Evolutionary conservation across 306 rosid genomes (phyloP).

Genomic region (Vachellia pachyceras): DNA sequence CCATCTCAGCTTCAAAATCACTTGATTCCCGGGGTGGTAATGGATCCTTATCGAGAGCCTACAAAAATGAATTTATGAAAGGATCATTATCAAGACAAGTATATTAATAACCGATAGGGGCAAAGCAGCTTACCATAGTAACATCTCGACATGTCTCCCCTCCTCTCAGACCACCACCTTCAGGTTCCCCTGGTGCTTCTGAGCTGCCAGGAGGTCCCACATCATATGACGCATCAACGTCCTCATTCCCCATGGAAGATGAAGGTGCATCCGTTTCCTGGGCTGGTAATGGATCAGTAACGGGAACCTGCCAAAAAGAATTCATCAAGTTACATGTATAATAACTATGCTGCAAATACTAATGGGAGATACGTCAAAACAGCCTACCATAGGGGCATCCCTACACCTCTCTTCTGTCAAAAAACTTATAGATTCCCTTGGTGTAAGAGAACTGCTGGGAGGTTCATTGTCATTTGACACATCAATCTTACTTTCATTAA

Average conservation of each 20-base stretch:
- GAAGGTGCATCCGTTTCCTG: slow-evolving; percentile 37
- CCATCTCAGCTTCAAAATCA: slow-evolving; percentile 29
- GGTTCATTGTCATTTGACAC: not conserved
- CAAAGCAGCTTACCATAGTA: slow-evolving; percentile 1
- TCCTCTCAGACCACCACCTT: not conserved
- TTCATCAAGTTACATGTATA: not conserved
- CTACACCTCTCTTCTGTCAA: not conserved
- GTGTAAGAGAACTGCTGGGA: not conserved
- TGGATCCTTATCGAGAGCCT: slow-evolving; percentile 6
- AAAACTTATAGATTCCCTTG: not conserved
- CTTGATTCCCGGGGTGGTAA: slow-evolving; percentile 39
- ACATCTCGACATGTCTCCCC: not conserved
- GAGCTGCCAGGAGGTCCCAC: not conserved
- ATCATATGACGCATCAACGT: not conserved
- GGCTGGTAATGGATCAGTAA: slow-evolving; percentile 9
- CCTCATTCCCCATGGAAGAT: slow-evolving; percentile 27
- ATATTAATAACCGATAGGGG: not conserved
- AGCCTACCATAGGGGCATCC: slow-evolving; percentile 1
- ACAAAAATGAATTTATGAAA: slow-evolving; percentile 17
- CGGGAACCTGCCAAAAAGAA: slow-evolving; percentile 20
- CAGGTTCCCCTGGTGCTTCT: not conserved
- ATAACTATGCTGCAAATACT: not conserved
- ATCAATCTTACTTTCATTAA: slow-evolving; percentile 18
- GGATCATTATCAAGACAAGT: not conserved
- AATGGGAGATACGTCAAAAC: not conserved